Evolutionary conservation across 176 grass and related monocot genomes (phyloP), one percentile per base, ranked within the genome.

Genomic region (Thinopyrum elongatum): DNA sequence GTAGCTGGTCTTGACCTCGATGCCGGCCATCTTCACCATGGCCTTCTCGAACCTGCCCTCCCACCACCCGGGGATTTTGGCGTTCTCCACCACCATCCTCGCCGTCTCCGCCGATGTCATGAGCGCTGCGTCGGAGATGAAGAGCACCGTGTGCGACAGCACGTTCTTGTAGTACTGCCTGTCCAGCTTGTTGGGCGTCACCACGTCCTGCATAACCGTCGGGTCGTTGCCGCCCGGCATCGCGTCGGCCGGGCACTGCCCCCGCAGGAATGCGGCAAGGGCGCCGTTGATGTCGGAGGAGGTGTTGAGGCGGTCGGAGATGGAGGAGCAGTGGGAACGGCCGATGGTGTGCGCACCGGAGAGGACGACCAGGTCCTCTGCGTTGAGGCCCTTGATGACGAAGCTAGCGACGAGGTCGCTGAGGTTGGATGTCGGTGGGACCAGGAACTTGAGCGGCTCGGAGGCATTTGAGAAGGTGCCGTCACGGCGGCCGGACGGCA

Each of bases 311-410:
- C 41, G 71, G 41, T 53, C 49, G 16, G 49, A 58, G 7, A 58
- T 7, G 84, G 92, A 92, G 46, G 84, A 55, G 77, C 92, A 94
- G 55, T 80, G 87, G 13, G 85, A 70, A 0, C n/a, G 12, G 19
- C 79, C 86, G 31, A 81, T 34, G 41, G 42, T 6, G 59, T 57
- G 83, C 6, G 74, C 63, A 16, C 62, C 74, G n/a, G 63, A 78
- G 62, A 77, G 84, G 7, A 26, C 3, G 49, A 79, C 84, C 22
- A 77, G 0, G 22, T 85, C 72, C 0, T 2, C 8, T 19, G 11
- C 0, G 61, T 1, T 3, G 22, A 87, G 85, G n/a, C 85, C 78
- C 85, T 87, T 75, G 69, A 58, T 22, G 19, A 58, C 53, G 53
- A 58, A 58, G 53, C 53, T 58, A 22, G 19, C 53, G 19, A 58